These are phyloP conservation scores for Trichoderma parareesei DNA, from an alignment of 495 filamentous ascomycete species.

Conservation along the genomic window DNA sequence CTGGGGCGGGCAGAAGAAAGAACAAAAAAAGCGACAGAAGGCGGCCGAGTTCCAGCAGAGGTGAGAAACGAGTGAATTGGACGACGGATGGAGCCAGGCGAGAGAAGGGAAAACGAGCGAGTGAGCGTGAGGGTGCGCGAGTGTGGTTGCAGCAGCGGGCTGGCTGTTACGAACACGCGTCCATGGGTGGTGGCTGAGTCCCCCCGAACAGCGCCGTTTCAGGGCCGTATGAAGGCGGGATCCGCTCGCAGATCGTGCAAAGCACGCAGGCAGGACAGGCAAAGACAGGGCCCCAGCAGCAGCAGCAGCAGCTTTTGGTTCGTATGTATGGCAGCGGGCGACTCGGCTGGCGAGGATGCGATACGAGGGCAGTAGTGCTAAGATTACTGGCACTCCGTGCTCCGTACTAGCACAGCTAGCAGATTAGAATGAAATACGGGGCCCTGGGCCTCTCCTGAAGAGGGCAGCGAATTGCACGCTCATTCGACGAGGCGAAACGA, in stretches of 20 bases:
- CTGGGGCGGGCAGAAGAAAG: background rate
- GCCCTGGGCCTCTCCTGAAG: conserved; percentile 6
- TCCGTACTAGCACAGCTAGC: background rate
- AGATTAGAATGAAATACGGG: conserved; percentile 10
- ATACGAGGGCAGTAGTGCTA: conserved; percentile 1
- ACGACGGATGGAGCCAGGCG: background rate
- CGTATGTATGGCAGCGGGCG: background rate
- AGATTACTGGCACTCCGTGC: background rate
- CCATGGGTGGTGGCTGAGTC: conserved; percentile 9
- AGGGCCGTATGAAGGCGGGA: conserved; percentile 4
- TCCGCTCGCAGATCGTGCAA: conserved; percentile 9
- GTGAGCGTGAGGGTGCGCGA: background rate
- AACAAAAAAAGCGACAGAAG: background rate
- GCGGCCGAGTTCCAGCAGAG: background rate
- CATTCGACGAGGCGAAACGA: conserved; percentile 6
- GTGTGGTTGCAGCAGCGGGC: background rate
- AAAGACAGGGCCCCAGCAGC: too few species aligned
- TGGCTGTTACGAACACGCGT: background rate
- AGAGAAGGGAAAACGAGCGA: background rate
- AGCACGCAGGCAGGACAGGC: background rate
- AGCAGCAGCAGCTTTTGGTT: background rate
- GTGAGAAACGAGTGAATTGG: background rate
- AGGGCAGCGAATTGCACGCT: background rate
- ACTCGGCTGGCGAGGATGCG: background rate
- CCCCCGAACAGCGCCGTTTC: conserved; percentile 5